Conservation (phyloP, 169 alveolate species). For the Plasmodium inui region DNA sequence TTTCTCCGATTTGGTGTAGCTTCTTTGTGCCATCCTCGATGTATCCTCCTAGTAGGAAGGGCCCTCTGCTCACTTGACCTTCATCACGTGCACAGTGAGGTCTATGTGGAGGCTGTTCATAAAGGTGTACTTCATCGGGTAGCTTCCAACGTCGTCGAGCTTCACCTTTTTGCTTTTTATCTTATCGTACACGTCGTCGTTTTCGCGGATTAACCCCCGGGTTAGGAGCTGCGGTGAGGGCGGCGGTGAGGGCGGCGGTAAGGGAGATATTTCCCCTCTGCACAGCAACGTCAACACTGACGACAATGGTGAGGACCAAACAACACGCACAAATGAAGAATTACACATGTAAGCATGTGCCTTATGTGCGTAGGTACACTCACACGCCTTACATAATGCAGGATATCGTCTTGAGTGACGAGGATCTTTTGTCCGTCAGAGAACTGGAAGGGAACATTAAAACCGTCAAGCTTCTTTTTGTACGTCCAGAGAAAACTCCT, state of each 20-base stretch:
- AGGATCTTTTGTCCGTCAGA: slow-evolving; percentile 25
- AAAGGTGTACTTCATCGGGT: slow-evolving; percentile 65
- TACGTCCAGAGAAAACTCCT: slow-evolving; percentile 58
- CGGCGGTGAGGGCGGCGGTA: not conserved
- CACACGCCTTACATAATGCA: slow-evolving; percentile 50
- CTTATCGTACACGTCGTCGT: slow-evolving; percentile 63
- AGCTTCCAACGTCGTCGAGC: slow-evolving; percentile 43
- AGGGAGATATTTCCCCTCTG: not conserved
- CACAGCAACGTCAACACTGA: not conserved
- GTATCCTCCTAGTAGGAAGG: not conserved
- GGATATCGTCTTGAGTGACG: slow-evolving; percentile 55
- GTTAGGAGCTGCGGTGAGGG: slow-evolving; percentile 32
- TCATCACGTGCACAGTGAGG: slow-evolving; percentile 34
- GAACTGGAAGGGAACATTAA: slow-evolving; percentile 50
- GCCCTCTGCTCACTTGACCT: not conserved
- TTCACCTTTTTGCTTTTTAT: slow-evolving; percentile 72
- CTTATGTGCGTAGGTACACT: not conserved
- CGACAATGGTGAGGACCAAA: not conserved
- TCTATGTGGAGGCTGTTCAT: slow-evolving; percentile 39
- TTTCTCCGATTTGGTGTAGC: not conserved
- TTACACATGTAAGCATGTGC: not conserved
- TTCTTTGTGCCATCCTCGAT: not conserved
- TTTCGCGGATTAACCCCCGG: slow-evolving; percentile 67
- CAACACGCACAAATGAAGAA: not conserved
- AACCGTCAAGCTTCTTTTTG: slow-evolving; percentile 39